These are phyloP conservation scores for Achaetomiella virescens DNA, from an alignment of 495 filamentous ascomycete species.

Conservation along the genomic window DNA sequence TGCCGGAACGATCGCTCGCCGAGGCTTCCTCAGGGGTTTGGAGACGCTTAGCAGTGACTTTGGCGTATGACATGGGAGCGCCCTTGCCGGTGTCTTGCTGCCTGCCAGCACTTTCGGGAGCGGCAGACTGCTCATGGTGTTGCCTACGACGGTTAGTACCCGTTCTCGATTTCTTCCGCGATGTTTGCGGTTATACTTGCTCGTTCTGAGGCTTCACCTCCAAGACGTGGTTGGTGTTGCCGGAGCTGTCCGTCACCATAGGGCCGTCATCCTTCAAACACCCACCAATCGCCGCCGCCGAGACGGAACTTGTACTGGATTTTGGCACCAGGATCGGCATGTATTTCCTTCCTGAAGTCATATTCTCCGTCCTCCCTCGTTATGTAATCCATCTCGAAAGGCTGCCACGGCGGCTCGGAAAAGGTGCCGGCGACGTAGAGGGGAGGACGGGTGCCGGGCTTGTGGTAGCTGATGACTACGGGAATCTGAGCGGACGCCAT, in stretches of 20 bases:
- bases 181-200: slow-evolving; percentile 4
- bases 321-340: slow-evolving; percentile 39
- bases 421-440: slow-evolving; percentile 62
- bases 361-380: slow-evolving; percentile 38
- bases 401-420: slow-evolving; percentile 57
- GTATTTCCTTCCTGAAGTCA: slow-evolving; percentile 42
- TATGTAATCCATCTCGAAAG: slow-evolving; percentile 51
- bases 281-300: slow-evolving; percentile 59
- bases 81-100: not conserved
- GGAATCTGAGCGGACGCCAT: slow-evolving; percentile 37
- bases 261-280: slow-evolving; percentile 49
- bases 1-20: slow-evolving; percentile 9
- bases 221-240: slow-evolving; percentile 56
- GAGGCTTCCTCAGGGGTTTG: not conserved
- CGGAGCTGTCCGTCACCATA: slow-evolving; percentile 48
- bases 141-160: not conserved
- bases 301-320: slow-evolving; percentile 68
- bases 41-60: slow-evolving; percentile 3
- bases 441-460: slow-evolving; percentile 51
- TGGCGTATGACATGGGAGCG: not conserved
- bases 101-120: not conserved
- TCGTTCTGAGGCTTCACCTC: slow-evolving; percentile 26
- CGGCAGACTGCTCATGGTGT: not conserved
- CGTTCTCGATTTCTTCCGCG: too few species aligned
- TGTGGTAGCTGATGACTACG: slow-evolving; percentile 53